Percentiles rank a stretch among this genome's conserved stretches.
Evolutionary conservation across 2,329 filamentous ascomycete species (phyloP).

Genomic region (Sporothrix sp.): DNA sequence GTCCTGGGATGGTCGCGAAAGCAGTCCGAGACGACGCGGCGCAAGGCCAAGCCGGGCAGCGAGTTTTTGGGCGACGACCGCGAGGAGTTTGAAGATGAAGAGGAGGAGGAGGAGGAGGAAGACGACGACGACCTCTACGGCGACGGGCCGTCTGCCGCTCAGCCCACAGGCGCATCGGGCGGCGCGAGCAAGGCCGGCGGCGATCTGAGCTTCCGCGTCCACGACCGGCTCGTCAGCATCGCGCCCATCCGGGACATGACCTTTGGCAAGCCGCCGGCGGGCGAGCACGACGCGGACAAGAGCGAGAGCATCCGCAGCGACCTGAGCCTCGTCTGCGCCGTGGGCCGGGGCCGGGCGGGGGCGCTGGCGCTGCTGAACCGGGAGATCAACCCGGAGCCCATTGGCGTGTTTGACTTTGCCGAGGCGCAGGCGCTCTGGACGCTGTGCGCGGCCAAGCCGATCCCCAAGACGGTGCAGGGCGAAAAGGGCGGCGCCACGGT

Average conservation of each 20-base stretch:
- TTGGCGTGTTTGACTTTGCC: constrained; percentile 61
- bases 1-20: constrained; percentile 72
- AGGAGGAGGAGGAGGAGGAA: constrained; percentile 40
- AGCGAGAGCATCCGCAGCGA: constrained; percentile 41
- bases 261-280: constrained; percentile 47
- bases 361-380: constrained; percentile 68
- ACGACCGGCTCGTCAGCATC: constrained; percentile 68
- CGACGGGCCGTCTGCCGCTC: constrained; percentile 34
- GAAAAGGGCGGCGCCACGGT: constrained; percentile 41
- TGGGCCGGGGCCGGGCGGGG: constrained; percentile 56
- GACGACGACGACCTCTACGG: constrained; percentile 57
- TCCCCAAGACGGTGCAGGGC: constrained; percentile 49
- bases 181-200: constrained; percentile 37
- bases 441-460: constrained; percentile 57
- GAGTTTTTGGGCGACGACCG: constrained; percentile 35
- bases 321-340: constrained; percentile 49
- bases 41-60: constrained; percentile 45
- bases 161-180: constrained; percentile 25
- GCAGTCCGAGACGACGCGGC: constrained; percentile 49
- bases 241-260: constrained; percentile 70
- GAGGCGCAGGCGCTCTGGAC: constrained; percentile 75
- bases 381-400: constrained; percentile 63
- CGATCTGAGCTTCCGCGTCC: constrained; percentile 62
- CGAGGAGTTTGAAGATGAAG: constrained; percentile 26
- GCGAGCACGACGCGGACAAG: constrained; percentile 38